phyloP scores from a whole-genome alignment of 2,329 filamentous ascomycete genomes.

The Alternaria infectoria region DNA sequence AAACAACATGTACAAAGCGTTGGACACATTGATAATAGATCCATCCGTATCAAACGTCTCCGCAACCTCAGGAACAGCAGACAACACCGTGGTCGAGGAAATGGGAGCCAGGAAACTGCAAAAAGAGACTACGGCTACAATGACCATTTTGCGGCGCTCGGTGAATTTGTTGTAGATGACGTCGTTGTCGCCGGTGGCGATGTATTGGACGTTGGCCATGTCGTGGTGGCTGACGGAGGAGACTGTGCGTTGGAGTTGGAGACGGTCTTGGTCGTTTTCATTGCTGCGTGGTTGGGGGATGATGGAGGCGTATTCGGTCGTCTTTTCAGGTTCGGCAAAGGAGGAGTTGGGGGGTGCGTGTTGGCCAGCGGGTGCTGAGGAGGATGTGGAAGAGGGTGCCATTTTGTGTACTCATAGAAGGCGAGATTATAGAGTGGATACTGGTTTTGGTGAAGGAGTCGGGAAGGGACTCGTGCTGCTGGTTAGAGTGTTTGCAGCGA shows the following conservation, averaged over 20 bases:
- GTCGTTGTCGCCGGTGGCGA: conserved; percentile 49
- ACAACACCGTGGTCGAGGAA: conserved; percentile 74
- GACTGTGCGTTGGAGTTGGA: conserved; percentile 41
- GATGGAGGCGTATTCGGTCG: conserved; percentile 38
- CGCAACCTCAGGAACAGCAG: conserved; percentile 77
- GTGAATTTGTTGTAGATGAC: conserved; percentile 70
- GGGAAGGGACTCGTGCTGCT: not conserved
- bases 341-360: not conserved
- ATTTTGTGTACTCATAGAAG: conserved; percentile 39
- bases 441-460: not conserved
- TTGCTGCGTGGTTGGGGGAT: conserved; percentile 18
- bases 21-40: conserved; percentile 73
- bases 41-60: conserved; percentile 68
- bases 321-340: conserved; percentile 31
- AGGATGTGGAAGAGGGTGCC: conserved; percentile 30
- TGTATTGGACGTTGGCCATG: conserved; percentile 36
- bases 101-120: conserved; percentile 79
- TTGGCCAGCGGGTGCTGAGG: conserved; percentile 24
- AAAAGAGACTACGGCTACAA: conserved; percentile 73
- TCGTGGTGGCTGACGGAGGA: conserved; percentile 42
- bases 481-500: not conserved
- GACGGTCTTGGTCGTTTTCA: conserved; percentile 20
- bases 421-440: not conserved
- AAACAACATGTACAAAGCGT: conserved; percentile 75
- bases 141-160: conserved; percentile 65